Evolutionary conservation across 208 protist genomes (phyloP), one percentile per base, ranked within the genome.

Genomic region (Leishmania aethiopica): DNA sequence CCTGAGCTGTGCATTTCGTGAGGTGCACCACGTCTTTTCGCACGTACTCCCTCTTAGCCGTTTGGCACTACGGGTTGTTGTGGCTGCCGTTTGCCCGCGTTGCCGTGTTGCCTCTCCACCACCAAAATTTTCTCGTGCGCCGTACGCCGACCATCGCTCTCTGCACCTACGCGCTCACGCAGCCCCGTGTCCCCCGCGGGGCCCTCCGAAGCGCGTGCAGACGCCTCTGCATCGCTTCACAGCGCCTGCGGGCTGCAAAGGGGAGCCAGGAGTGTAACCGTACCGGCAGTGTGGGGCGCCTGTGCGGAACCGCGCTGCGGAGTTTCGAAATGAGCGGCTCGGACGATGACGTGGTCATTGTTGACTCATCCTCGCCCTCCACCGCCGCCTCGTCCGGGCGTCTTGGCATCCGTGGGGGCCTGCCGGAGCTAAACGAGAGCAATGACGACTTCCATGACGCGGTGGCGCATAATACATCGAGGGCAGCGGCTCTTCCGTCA

Each of bases 331-430:
- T 84, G 70, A 45, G 32, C 15, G n/a, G 57, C 57, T 81, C 78
- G 13, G 80, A 84, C 25, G 84, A 84, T 32, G 84, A 71, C 51
- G 80, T 84, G n/a, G 72, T 80, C 47, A 62, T 87, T 42, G 79
- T 87, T 59, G 82, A 86, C 82, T 86, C 82, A 7, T 79, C 82
- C 49, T 79, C 74, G 45, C 49, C 77, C 13, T 75, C 77, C 45
- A 75, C 66, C 8, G n/a, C 47, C 2, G 35, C 0, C 4, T 59
- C 76, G 28, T 55, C 70, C 6, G 15, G 51, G 51, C 11, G 49
- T 69, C 32, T 22, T 69, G 62, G 15, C 62, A 5, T 40, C 73
- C 7, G 32, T 13, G 73, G 73, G 32, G 59, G 35, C 11, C 6
- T 37, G 1, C 25, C 32, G 25, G 49, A 35, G 4, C n/a, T 59